A percentile compares a stretch with the other conserved stretches of the same genome.
These are phyloP conservation scores for Gastrolobium bilobum DNA, from an alignment of 306 rosid genomes.

Conservation along the genomic window DNA sequence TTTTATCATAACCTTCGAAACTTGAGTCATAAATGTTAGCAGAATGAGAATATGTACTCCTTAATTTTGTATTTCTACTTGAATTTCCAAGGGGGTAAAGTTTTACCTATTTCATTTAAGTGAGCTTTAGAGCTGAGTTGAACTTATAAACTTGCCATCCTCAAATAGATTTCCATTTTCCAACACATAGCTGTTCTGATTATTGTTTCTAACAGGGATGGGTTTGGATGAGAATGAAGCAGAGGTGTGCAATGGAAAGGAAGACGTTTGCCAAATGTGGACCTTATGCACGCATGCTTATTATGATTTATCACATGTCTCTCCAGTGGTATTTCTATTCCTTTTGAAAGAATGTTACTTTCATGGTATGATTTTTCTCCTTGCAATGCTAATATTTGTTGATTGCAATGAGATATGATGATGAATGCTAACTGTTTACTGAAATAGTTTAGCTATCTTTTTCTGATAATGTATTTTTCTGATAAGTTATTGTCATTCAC, in stretches of 20 bases:
- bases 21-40: not conserved
- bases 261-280: conserved; percentile 44
- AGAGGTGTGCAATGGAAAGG: conserved; percentile 44
- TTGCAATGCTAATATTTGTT: conserved; percentile 6
- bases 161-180: conserved; percentile 36
- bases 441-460: conserved; percentile 40
- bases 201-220: conserved; percentile 56
- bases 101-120: conserved; percentile 10
- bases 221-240: conserved; percentile 62
- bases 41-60: not conserved
- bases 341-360: conserved; percentile 85
- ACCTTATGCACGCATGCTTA: conserved; percentile 76
- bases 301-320: conserved; percentile 67
- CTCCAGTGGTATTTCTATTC: conserved; percentile 83
- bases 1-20: not conserved
- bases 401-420: conserved; percentile 18
- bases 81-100: not conserved
- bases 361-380: conserved; percentile 66
- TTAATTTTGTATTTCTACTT: not conserved
- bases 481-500: not conserved
- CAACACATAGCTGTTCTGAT: conserved; percentile 3
- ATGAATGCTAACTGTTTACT: conserved; percentile 34
- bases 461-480: not conserved
- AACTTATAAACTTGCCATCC: not conserved
- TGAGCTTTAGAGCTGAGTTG: conserved; percentile 35